Evolutionary conservation across 148 eudicot species (phyloP), one percentile per base, ranked within the genome.

Genomic region (Camellia japonica): DNA sequence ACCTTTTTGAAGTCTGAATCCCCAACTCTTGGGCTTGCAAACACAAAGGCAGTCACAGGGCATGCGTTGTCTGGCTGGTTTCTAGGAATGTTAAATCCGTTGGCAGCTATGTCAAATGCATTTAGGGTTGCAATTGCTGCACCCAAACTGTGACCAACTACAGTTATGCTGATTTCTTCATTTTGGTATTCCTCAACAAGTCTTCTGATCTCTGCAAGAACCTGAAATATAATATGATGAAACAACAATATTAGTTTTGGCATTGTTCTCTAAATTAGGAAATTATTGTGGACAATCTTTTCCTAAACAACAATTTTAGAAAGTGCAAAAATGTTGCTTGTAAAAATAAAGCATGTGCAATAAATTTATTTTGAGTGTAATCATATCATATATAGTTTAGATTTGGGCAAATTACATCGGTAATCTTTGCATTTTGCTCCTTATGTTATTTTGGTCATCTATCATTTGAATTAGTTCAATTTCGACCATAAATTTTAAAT

Each of bases 21-120:
- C 23, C 95, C 95, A 6, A 91, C 90, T 0, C 83, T 78, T 6
- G 95, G 95, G 79, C 89, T 82, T 0, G 88, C 95, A 18, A 90
- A 87, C 5, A 83, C 73, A 3, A 91, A 68, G 71, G 87, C 88
- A 9, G 91, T 90, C 74, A 91, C 95, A 1, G 86, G 87, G 46
- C 78, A 80, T 0, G 83, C 42, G 19, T 20, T 30, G 30, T 30
- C 30, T 30, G 30, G 30, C 1, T 30, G 30, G 30, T 30, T 30
- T 30, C 30, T 30, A 30, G 30, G 30, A 30, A 30, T 79, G 85
- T 90, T 88, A 23, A 84, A 20, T 9, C 84, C 81, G 74, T 91
- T 90, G 9, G 74, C 70, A 0, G 87, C 88, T 9, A 91, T 88
- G 79, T 91, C 95, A 1, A 80, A 77, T 8, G 94, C 90, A 20